Evolutionary conservation across 805 yeast genomes (phyloP).

Genomic region (Wickerhamiella siamensis): DNA sequence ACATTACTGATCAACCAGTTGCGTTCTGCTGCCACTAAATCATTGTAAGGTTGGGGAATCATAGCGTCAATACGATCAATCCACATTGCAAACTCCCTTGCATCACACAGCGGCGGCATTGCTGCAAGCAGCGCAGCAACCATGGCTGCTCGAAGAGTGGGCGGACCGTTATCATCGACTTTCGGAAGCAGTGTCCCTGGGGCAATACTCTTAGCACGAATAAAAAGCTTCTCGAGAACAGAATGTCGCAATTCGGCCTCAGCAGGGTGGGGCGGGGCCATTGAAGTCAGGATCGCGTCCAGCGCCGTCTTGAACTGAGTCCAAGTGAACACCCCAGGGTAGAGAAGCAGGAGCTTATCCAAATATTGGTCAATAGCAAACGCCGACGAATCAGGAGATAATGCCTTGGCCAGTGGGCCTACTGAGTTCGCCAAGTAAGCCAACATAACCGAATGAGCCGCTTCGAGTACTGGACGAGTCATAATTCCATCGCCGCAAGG

Average conservation of each 20-base stretch:
- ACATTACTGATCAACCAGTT: constrained; percentile 13
- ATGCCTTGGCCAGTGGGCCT: constrained; percentile 14
- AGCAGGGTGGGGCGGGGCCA: constrained; percentile 25
- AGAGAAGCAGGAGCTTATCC: constrained; percentile 36
- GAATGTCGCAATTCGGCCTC: constrained; percentile 19
- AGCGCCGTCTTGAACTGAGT: constrained; percentile 44
- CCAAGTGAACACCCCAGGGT: constrained; percentile 40
- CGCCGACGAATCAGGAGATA: constrained; percentile 17
- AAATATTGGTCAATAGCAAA: constrained; percentile 29
- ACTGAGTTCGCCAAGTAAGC: constrained; percentile 20
- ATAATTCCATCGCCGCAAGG: constrained; percentile 6
- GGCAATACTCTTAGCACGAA: constrained; percentile 19
- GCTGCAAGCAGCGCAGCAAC: constrained; percentile 35
- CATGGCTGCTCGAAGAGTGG: constrained; percentile 34
- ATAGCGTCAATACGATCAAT: constrained; percentile 26
- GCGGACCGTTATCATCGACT: constrained; percentile 14
- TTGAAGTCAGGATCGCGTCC: constrained; percentile 37
- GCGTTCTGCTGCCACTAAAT: constrained; percentile 10
- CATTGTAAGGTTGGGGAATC: constrained; percentile 23
- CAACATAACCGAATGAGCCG: constrained; percentile 48
- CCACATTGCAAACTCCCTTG: constrained; percentile 33
- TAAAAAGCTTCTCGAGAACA: constrained; percentile 32
- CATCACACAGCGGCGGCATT: constrained; percentile 37
- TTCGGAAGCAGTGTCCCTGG: constrained; percentile 21
- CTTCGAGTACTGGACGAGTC: constrained; percentile 34